Evolutionary conservation across 331 rosid species (phyloP), one percentile per base, ranked within the genome.

Genomic region (Malus hybrid): DNA sequence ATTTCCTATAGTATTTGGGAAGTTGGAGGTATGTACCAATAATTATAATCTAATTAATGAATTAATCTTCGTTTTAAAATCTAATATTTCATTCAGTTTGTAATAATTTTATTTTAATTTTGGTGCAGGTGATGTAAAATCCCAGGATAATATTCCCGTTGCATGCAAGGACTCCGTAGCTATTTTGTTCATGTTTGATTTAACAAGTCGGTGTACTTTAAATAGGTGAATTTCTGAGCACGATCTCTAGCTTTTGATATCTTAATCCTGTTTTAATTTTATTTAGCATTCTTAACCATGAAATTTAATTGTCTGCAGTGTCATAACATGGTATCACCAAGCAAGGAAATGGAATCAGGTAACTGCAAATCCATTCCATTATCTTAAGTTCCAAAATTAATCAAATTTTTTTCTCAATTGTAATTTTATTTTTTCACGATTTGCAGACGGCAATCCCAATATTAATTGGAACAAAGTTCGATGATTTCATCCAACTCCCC

Each of bases 401-500:
- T 59, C 18, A 59, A 20, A 2, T 6, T 32, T 7, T 68, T 27
- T 16, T 10, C 27, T 2, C 13, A 39, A 27, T 3, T 42, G 60
- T 3, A 18, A 6, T 18, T 18, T 19, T 8, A 0, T 44, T 28
- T 13, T 2, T 42, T 1, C 10, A 22, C 1, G n/a, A 22, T 10
- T 56, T 36, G 78, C 52, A 94, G 99, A 85, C 92, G 2, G 99
- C 97, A 81, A 89, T 94, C 80, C 99, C 97, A 56, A 86, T 94
- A 52, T 82, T 94, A 81, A 81, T 94, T 70, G 99, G 99, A 79
- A 90, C 97, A 65, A 94, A 94, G 80, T 94, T 92, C 76, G 99
- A 94, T 48, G 99, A 94, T 63, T 94, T 94, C 85, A 92, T 94
- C 86, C 99, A 92, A 67, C 99, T 94, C 48, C 99, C 99, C 6